Evolutionary conservation across 202 grass and related monocot species (phyloP).

Genomic region (Thinopyrum obtusiflorum): DNA sequence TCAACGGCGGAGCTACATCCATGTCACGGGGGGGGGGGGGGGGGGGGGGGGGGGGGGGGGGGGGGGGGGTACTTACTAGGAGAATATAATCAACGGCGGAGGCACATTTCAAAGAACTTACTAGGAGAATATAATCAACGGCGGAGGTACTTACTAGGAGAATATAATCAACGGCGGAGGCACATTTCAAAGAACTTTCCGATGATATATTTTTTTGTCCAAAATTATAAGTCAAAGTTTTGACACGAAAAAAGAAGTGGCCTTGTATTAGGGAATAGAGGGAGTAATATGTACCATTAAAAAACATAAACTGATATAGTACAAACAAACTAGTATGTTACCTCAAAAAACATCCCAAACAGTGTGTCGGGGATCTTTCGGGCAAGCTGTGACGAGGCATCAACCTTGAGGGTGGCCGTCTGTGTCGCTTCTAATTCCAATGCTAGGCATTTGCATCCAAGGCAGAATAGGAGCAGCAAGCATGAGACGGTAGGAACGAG

Average conservation of each 20-base stretch:
- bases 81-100: too few species aligned
- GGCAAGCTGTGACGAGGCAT: conserved; percentile 52
- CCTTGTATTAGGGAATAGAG: too few species aligned
- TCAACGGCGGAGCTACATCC: background rate
- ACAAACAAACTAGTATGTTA: conserved; percentile 24
- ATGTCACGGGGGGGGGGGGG: too few species aligned
- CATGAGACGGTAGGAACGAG: conserved; percentile 11
- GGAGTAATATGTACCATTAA: background rate
- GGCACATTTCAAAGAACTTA: too few species aligned
- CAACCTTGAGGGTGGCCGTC: conserved; percentile 46
- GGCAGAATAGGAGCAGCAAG: conserved; percentile 35
- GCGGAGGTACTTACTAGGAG: background rate
- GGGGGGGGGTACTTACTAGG: too few species aligned
- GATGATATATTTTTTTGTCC: too few species aligned
- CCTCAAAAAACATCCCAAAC: conserved; percentile 98
- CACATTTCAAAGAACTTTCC: too few species aligned
- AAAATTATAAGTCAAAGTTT: too few species aligned
- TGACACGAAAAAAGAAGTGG: too few species aligned
- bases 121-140: background rate
- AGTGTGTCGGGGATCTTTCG: conserved; percentile 73
- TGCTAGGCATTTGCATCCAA: conserved; percentile 40
- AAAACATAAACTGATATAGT: background rate
- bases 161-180: too few species aligned
- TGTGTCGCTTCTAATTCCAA: conserved; percentile 42
- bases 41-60: too few species aligned